Evolutionary conservation across 2,329 filamentous ascomycete species (phyloP), one percentile per base, ranked within the genome.

Genomic region (Hansfordia pulvinata): DNA sequence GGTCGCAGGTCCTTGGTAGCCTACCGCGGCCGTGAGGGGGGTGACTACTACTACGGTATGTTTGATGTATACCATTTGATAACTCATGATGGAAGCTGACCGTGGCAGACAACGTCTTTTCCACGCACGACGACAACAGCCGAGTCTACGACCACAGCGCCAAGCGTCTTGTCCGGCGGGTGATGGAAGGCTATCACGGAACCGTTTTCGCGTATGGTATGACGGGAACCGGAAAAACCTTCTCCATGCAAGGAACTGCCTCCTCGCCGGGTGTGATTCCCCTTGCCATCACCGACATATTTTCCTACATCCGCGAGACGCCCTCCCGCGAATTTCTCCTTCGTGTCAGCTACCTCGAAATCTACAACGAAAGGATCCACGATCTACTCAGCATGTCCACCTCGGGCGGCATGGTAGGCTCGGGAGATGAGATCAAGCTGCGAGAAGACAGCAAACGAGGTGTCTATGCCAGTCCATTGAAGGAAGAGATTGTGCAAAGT

Each of bases 131-230:
- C 48, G 82, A 94, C 49, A 98, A 98, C 49, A 75, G 83, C 28
- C 78, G 79, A 47, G 90, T 98, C 8, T 98, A 98, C 50, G 90
- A 98, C 53, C 76, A 88, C 35, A 82, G 74, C 23, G 90, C 90
- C 22, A 96, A 96, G 56, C 79, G 90, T 35, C 64, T 98, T 27
- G 90, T 98, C 24, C 79, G 90, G 40, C 70, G 90, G 43, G 90
- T 98, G 26, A 98, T 98, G 90, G 90, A 98, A 59, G 90, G 90
- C 21, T 98, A 96, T 50, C 88, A 96, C 45, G 90, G 88, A 32
- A 98, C 90, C 1, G 90, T 98, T 14, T 96, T 98, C 50, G 88
- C 88, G 11, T 98, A 98, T 50, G 90, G 90, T 46, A 96, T 96
- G 86, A 98, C 90, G 4, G 90, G 90, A 35, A 96, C 90, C 1